Evolutionary conservation across 2,329 filamentous ascomycete species (phyloP), one percentile per base, ranked within the genome.

Genomic region (Pyrenophora tritici-repentis): DNA sequence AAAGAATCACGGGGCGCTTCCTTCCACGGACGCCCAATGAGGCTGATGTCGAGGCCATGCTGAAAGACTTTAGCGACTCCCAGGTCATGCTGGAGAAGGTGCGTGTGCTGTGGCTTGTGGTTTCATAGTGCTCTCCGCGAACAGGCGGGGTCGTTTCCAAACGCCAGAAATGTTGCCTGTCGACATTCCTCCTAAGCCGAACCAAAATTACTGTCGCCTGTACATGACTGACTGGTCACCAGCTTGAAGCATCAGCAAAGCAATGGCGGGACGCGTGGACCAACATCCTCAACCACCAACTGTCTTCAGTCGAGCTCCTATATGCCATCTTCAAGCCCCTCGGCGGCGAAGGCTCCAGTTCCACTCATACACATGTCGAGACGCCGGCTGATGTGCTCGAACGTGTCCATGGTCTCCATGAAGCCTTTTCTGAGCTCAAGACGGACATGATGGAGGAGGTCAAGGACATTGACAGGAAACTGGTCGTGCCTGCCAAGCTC

Each of bases 261-360:
- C 79, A 85, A 68, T 94, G 89, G 86, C 85, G 87, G 66, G 88
- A 93, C 65, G 82, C 87, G 9, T 95, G 90, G 90, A 81, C 86
- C 6, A 82, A 85, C 52, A 86, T 93, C 58, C 81, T 90, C 49
- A 81, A 81, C 50, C 81, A 86, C 51, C 89, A 93, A 69, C 80
- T 87, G 53, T 82, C 84, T 35, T 79, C 89, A 51, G 77, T 86
- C 41, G 81, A 84, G 58, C 83, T 88, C 63, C 87, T 89, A 69
- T 86, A 91, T 62, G 79, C 80, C 55, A 77, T 95, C 43, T 94
- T 92, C 79, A 84, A 88, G 60, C 88, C 89, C 24, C 89, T 94
- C 60, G 79, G 88, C 53, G 87, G 86, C 26, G 83, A 86, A 17
- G 79, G 83, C 40, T 81, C 85, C 4, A 62, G 61, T 33, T 59